Base-by-base conservation (phyloP, 2,329 filamentous ascomycete species). In the Pseudopithomyces chartarum region DNA sequence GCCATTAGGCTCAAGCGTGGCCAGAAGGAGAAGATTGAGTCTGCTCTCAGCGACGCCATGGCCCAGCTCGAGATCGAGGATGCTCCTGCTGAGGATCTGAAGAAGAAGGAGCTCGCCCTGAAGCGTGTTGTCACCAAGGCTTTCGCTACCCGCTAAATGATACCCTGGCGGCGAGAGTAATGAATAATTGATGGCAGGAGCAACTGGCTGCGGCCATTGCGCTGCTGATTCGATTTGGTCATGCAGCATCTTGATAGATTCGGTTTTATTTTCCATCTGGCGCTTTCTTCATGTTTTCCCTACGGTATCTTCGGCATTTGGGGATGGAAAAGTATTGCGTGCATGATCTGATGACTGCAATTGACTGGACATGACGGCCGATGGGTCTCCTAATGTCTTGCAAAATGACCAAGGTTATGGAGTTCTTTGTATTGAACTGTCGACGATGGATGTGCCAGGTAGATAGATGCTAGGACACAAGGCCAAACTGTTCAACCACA, bases 21-120 rank as follows among this genome's bases (percentile, higher is more conserved):
- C 79, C 93, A 96, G 86, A 97, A 97, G 90, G 93, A 97, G 83
- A 98, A 97, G 90, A 97, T 99, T 68, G 95, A 99, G 88, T 89
- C 90, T 76, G 91, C 92, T 69, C 91, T 99, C 71, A 94, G 90
- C 80, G 95, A 99, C 73, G 95, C 95, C 71, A 98, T 99, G 95
- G 91, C 87, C 65, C 90, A 96, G 82, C 90, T 99, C 64, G 95
- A 99, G 88, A 84, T 99, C 75, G 91, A 94, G 81, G 96, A 99
- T 70, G 91, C 91, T 56, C 82, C 83, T 62, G 90, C 92, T 60
- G 96, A 99, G 71, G 95, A 99, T 78, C 85, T 99, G 71, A 98
- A 96, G 91, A 98, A 98, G 92, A 96, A 97, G 89, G 95, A 99
- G 86, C 85, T 99, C 67, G 92, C 92, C 60, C 87, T 99, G 65